Conservation (phyloP, 345 rosid genomes). For the Eucalyptus fibrosa region DNA sequence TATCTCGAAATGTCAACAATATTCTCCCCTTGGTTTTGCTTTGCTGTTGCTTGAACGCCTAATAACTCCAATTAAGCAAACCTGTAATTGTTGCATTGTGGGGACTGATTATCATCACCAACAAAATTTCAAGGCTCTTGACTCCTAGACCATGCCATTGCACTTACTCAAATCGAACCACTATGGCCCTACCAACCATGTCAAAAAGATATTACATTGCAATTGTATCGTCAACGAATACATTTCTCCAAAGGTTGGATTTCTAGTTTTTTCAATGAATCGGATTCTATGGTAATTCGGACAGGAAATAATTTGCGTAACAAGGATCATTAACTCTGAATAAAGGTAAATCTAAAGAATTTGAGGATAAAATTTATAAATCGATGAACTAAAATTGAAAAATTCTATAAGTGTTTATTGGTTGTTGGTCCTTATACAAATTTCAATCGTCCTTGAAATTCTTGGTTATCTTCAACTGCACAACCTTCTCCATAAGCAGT, state of each 20-base stretch:
- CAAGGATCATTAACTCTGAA: no score
- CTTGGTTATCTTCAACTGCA: not conserved
- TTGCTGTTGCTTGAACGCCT: not conserved
- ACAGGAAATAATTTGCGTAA: not conserved
- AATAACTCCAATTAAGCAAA: not conserved
- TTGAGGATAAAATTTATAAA: not conserved
- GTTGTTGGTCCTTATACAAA: not conserved
- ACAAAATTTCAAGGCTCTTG: not conserved
- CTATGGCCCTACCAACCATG: not conserved
- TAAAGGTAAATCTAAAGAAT: not conserved
- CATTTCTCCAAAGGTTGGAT: not conserved
- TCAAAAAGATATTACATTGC: no score
- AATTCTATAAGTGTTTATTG: rapidly evolving
- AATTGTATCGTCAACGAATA: not conserved
- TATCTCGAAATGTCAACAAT: not conserved
- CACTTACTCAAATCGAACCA: not conserved
- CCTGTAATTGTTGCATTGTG: not conserved
- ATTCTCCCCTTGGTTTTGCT: not conserved
- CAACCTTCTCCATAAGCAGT: not conserved
- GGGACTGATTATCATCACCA: not conserved
- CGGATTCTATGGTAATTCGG: rapidly evolving
- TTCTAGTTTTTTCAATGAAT: not conserved
- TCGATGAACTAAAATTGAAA: no score
- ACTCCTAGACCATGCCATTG: not conserved
- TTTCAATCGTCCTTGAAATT: not conserved